Evolutionary conservation across 495 filamentous ascomycete species (phyloP), one percentile per base, ranked within the genome.

Genomic region (Lasiosphaeris hirsuta): DNA sequence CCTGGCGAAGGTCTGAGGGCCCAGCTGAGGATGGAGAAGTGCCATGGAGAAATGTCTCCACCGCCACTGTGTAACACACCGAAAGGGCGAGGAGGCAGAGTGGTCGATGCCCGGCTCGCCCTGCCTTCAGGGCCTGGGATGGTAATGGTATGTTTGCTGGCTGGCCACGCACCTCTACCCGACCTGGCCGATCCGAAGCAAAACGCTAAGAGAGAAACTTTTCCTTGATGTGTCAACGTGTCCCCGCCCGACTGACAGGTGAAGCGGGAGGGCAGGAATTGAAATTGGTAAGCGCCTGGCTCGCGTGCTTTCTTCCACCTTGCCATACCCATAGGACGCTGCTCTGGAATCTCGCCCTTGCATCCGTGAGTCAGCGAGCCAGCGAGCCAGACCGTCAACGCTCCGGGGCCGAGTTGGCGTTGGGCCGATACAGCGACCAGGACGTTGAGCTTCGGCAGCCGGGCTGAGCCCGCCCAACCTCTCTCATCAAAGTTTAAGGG

Each of bases 61-160:
- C n/a, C n/a, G n/a, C 19, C 40, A 42, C 51, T 54, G 51, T 54
- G 51, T 54, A 38, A 54, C 51, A 54, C 23, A n/a, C 51, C 38
- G 51, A 42, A n/a, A 40, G 39, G 39, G 51, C 18, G 33, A 15
- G 39, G 51, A 37, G 18, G 35, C 5, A 30, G 2, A 5, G 23
- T 30, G 23, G 23, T 30, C 23, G 23, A 30, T 30, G 23, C 2
- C 23, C 5, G 23, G 23, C 23, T 30, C 23, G 23, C 23, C 23
- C 23, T 30, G 23, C 23, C 23, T 30, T 5, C 23, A 30, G 23
- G 23, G 23, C 23, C 23, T 30, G 23, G 23, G 23, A 30, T 30
- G 23, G 23, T 30, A 30, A 30, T 30, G 23, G 23, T 30, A 30
- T 5, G 23, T 30, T 30, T 2, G 43, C 17, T 46, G 30, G 43